Evolutionary conservation across 2,329 filamentous ascomycete genomes (phyloP), one percentile per base, ranked within the genome.

Genomic region (Ophiosphaerella korrae): DNA sequence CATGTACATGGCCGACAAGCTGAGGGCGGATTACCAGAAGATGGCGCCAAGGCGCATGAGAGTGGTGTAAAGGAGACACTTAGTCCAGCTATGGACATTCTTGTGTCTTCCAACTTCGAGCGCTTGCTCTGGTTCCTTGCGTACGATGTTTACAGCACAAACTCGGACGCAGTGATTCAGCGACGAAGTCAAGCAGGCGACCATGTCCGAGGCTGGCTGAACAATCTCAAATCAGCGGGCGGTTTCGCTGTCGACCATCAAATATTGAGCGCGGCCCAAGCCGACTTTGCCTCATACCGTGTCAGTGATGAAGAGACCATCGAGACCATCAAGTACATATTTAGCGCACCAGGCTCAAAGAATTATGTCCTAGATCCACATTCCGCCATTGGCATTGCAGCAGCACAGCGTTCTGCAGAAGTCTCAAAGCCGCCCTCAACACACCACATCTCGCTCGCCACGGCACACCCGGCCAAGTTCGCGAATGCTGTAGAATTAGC

Each of bases 31-130:
- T 71, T 83, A 18, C 73, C 73, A 3, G 78, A 77, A 45, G 83
- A 86, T 62, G 84, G 84, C 23, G 82, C 75, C 14, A 83, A 85
- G 63, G 82, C 83, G 7, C 86, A 91, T 53, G 75, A 78, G 38
- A 84, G 85, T 38, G 90, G 89, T 33, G 91, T 93, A 55, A 92
- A 91, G 77, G 92, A 96, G 77, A 99, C 94, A 0, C 83, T 95
- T 44, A 92, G 88, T 63, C 94, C 94, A 0, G 94, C 94, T 39
- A 97, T 99, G 94, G 94, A 99, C 74, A 97, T 97, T 60, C 81
- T 97, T 3, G 92, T 97, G 11, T 93, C 89, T 21, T 94, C 89
- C 73, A 99, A 99, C 79, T 97, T 99, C 71, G 94, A 99, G 80
- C 86, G 94, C 29, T 81, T 99, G 5, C 82, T 99, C 9, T 97